Conservation (phyloP, 192 early-diverging fungal species). For the Coemansia sp. region DNA sequence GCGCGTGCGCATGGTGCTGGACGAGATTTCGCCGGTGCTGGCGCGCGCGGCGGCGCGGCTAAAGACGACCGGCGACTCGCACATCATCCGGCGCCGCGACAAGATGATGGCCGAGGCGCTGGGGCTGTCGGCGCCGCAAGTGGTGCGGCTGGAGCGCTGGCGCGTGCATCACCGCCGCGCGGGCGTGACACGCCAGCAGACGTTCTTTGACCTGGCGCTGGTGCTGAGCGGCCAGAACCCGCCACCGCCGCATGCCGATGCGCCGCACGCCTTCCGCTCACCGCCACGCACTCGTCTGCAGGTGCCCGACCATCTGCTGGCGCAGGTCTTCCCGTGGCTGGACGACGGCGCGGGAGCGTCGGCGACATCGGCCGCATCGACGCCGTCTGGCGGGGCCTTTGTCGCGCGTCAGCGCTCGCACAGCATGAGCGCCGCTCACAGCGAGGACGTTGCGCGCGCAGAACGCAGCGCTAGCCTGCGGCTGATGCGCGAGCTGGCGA, state of each 20-base stretch:
- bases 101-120: conserved; percentile 50
- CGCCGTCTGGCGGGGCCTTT: conserved; percentile 8
- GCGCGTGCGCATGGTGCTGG: conserved; percentile 50
- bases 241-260: conserved; percentile 32
- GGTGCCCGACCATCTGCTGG: conserved; percentile 50
- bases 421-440: conserved; percentile 47
- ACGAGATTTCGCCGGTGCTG: conserved; percentile 46
- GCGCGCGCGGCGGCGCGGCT: conserved; percentile 26
- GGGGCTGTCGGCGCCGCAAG: conserved; percentile 51
- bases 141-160: conserved; percentile 52
- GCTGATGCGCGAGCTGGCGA: conserved; percentile 54
- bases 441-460: conserved; percentile 49
- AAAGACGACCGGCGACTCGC: conserved; percentile 32
- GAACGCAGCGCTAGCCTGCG: conserved; percentile 48
- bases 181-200: conserved; percentile 52
- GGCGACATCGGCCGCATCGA: background rate
- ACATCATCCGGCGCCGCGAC: conserved; percentile 47
- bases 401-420: conserved; percentile 48
- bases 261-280: conserved; percentile 38
- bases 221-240: conserved; percentile 49
- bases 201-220: conserved; percentile 54
- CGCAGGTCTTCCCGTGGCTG: conserved; percentile 54
- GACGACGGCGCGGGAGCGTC: conserved; percentile 8
- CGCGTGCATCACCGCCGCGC: conserved; percentile 53
- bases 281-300: conserved; percentile 52